Evolutionary conservation across 202 grass and related monocot genomes (phyloP).

Genomic region (Carex sylvatica): DNA sequence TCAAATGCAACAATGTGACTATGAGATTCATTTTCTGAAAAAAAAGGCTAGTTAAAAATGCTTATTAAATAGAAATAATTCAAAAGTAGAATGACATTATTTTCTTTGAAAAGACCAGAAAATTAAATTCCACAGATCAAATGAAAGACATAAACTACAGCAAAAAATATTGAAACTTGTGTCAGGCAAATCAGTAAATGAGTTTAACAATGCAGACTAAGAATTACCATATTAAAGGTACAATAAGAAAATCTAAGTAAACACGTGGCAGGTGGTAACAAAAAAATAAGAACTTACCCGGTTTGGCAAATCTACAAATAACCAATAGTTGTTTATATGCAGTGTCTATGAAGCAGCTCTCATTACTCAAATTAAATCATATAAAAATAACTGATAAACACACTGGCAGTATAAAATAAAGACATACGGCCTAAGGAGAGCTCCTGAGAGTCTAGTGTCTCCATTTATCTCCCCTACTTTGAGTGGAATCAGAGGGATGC

Average conservation of each 20-base stretch:
- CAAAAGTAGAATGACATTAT: constrained; percentile 6
- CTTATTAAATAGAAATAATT: background rate
- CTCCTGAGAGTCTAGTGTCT: constrained; percentile 94
- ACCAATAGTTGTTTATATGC: background rate
- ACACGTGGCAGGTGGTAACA: background rate
- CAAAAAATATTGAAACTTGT: background rate
- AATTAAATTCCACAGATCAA: constrained; percentile 15
- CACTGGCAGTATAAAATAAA: constrained; percentile 20
- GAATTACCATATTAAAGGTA: background rate
- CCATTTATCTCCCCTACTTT: constrained; percentile 97
- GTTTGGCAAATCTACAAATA: background rate
- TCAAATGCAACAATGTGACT: constrained; percentile 5
- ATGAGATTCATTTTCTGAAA: background rate
- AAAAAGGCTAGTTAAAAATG: background rate
- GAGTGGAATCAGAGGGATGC: constrained; percentile 61
- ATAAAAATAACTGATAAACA: background rate
- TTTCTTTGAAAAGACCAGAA: constrained; percentile 22
- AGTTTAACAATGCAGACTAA: background rate
- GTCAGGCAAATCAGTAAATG: background rate
- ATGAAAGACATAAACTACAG: background rate
- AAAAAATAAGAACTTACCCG: background rate
- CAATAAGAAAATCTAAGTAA: background rate
- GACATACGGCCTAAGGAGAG: constrained; percentile 88
- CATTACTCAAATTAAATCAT: background rate
- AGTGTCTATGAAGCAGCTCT: background rate